These are phyloP conservation scores for Leptoxyphium fumago DNA, from an alignment of 2,329 filamentous ascomycete species.

Conservation along the genomic window DNA sequence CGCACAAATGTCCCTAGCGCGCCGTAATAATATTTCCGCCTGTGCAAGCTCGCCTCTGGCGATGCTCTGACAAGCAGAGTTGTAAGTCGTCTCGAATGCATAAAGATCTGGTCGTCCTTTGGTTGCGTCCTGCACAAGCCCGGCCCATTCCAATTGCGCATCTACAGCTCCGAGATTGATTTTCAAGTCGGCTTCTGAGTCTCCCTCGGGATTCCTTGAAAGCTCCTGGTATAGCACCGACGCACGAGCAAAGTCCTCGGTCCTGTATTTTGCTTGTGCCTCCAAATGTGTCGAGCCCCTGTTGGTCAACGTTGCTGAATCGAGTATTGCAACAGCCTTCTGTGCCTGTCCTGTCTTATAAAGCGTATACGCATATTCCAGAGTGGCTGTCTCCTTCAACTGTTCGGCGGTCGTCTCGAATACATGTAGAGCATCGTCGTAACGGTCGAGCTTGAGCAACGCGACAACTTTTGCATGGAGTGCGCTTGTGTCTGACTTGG, in stretches of 20 bases:
- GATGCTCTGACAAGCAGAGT: constrained; percentile 59
- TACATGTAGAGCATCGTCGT: constrained; percentile 57
- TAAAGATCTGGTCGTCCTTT: constrained; percentile 51
- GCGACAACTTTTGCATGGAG: constrained; percentile 60
- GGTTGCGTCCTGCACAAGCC: constrained; percentile 35
- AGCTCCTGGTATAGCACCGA: constrained; percentile 49
- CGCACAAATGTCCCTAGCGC: constrained; percentile 58
- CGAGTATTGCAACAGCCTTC: constrained; percentile 41
- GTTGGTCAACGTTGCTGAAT: constrained; percentile 23
- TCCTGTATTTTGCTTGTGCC: constrained; percentile 56
- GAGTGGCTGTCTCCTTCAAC: constrained; percentile 44
- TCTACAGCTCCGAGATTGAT: constrained; percentile 63
- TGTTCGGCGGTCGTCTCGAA: constrained; percentile 48
- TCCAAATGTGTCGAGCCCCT: constrained; percentile 45
- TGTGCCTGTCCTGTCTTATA: constrained; percentile 62
- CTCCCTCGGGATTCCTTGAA: constrained; percentile 30
- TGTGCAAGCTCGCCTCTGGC: constrained; percentile 51
- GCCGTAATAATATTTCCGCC: constrained; percentile 52
- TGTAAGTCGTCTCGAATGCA: constrained; percentile 70
- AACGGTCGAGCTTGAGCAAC: constrained; percentile 68
- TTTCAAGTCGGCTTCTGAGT: constrained; percentile 57
- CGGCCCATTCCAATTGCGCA: constrained; percentile 59
- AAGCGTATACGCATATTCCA: constrained; percentile 69
- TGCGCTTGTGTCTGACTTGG: constrained; percentile 44
- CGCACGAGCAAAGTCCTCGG: constrained; percentile 57